Evolutionary conservation across 768 basidiomycete species (phyloP), one percentile per base, ranked within the genome.

Genomic region (Termitomyces sp.): DNA sequence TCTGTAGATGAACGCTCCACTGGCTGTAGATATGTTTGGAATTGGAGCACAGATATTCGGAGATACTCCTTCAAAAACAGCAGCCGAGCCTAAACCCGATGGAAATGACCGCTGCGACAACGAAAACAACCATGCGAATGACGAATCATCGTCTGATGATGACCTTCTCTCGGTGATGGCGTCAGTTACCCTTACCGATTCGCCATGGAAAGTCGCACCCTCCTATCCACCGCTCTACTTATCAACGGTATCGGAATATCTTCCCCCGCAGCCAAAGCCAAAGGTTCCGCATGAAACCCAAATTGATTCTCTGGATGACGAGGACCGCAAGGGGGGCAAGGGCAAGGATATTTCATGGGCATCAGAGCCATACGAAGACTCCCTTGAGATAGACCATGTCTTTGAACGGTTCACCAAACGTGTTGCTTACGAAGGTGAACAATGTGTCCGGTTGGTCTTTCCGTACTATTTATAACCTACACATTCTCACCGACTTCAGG

Each of bases 341-440:
- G 78, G 80, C 54, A 76, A 80, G 58, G 79, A 81, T 62, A 71
- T 77, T 22, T 73, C 72, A 16, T 90, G 87, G 92, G 70, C 76
- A 12, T 72, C 81, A 6, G 94, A 96, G 69, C 75, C 80, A 20
- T 96, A 92, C 67, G 94, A 94, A 72, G 86, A 89, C 66, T 88
- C 88, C 14, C 66, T 89, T 49, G 77, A 88, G 46, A 77, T 91
- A 44, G 95, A 98, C 70, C 84, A 85, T 55, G 83, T 92, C 3
- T 98, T 98, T 68, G 88, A 94, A 64, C 79, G 83, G 18, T 98
- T 97, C 67, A 84, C 83, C 53, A 83, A 84, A 65, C 78, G 93
- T 35, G 82, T 92, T 12, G 77, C 73, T 42, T 77, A 81, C 60
- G 85, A 88, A 66, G 86, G 87, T 26, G 82, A 88, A 63, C 96